Conservation (phyloP, 805 yeast genomes). For the Wickerhamiella kurtzmanii region DNA sequence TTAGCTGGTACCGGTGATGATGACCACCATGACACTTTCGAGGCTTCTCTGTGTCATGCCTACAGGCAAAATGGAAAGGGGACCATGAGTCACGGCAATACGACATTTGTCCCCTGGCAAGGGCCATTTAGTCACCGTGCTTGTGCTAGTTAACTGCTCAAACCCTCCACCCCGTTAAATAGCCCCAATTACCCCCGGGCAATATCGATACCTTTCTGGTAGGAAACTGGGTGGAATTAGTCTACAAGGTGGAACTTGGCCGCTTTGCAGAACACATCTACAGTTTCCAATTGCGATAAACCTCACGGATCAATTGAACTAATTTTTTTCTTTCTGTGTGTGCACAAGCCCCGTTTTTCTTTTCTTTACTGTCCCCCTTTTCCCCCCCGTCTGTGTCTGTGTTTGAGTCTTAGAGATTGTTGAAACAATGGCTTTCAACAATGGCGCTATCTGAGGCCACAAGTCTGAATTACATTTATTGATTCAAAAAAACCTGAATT, state of each 20-base stretch:
- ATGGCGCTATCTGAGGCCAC: not conserved
- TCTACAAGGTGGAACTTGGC: not conserved
- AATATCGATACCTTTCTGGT: not conserved
- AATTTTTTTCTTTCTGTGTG: not conserved
- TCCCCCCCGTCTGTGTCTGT: not conserved
- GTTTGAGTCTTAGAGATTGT: not conserved
- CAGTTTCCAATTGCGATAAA: too few species aligned
- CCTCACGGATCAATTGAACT: not conserved
- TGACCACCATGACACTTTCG: too few species aligned
- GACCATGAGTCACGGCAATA: not conserved
- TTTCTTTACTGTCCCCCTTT: not conserved
- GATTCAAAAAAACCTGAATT: not conserved
- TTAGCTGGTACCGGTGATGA: too few species aligned
- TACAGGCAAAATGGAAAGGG: not conserved
- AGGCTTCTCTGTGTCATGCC: not conserved
- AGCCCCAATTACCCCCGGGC: not conserved
- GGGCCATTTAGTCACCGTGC: not conserved
- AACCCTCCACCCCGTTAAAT: not conserved
- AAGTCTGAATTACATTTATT: not conserved
- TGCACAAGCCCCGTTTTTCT: too few species aligned
- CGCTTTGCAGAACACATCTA: not conserved
- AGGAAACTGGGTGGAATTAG: too few species aligned
- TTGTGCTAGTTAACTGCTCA: not conserved
- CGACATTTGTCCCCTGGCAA: not conserved
- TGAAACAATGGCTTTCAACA: not conserved